Evolutionary conservation across 352 stramenopile species (phyloP).

Genomic region (Phytophthora quininea): DNA sequence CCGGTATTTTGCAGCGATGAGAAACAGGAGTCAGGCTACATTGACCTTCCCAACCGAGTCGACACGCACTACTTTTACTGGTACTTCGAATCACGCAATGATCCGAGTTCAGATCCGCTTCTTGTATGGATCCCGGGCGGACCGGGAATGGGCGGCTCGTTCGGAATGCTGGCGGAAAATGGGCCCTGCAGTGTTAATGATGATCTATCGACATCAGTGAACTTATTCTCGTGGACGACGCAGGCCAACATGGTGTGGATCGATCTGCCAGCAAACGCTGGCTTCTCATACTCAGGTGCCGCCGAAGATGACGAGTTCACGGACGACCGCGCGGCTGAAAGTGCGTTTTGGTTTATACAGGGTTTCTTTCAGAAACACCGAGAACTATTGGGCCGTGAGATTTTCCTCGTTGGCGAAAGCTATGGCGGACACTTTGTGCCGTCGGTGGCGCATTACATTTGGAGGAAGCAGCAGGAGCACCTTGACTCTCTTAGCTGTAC

Average conservation of each 20-base stretch:
- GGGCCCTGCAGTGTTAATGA: slow-evolving; percentile 55
- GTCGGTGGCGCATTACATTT: slow-evolving; percentile 48
- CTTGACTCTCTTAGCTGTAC: neutral
- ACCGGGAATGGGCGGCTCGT: slow-evolving; percentile 42
- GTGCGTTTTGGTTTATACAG: slow-evolving; percentile 65
- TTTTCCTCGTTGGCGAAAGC: slow-evolving; percentile 67
- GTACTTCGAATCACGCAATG: slow-evolving; percentile 55
- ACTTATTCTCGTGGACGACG: slow-evolving; percentile 55
- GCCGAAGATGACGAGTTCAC: slow-evolving; percentile 37
- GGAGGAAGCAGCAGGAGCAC: slow-evolving; percentile 25
- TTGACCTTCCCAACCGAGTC: slow-evolving; percentile 53
- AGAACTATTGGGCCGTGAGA: slow-evolving; percentile 40
- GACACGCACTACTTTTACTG: slow-evolving; percentile 78
- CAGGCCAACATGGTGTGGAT: slow-evolving; percentile 62
- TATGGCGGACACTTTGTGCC: slow-evolving; percentile 67
- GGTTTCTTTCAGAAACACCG: slow-evolving; percentile 55
- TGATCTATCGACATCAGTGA: slow-evolving; percentile 40
- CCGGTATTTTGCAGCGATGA: slow-evolving; percentile 41
- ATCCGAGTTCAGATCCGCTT: slow-evolving; percentile 48
- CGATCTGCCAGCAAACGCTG: slow-evolving; percentile 44
- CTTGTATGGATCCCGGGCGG: slow-evolving; percentile 69
- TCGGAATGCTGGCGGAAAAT: slow-evolving; percentile 58
- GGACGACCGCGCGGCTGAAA: slow-evolving; percentile 48
- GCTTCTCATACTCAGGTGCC: slow-evolving; percentile 45
- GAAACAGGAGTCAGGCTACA: slow-evolving; percentile 58